Percentiles rank a stretch among this genome's conserved stretches.
phyloP scores from a whole-genome alignment of 257 asterid species.

The Petunia secreta region DNA sequence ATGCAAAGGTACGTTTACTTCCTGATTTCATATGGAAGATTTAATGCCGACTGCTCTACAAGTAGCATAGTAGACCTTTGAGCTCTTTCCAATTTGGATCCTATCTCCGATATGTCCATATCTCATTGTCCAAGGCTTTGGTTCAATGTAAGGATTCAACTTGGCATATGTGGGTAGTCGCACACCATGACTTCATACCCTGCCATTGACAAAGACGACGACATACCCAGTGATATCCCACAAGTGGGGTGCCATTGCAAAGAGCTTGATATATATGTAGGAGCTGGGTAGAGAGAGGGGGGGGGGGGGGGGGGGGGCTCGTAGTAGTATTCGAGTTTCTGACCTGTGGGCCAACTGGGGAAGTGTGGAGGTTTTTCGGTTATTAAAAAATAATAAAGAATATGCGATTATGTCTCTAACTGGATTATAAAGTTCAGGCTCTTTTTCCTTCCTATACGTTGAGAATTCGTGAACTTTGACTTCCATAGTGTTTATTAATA shows the following conservation, averaged over 20 bases:
- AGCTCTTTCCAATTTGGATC: too few species aligned
- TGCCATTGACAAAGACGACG: too few species aligned
- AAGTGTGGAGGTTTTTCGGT: not conserved
- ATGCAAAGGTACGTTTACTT: constrained; percentile 65
- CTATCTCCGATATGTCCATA: too few species aligned
- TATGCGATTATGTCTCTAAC: too few species aligned
- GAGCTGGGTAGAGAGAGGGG: too few species aligned
- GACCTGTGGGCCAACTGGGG: not conserved
- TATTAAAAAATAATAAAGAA: not conserved
- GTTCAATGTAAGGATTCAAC: too few species aligned
- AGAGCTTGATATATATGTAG: not conserved
- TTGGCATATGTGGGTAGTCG: not conserved
- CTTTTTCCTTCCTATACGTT: not conserved
- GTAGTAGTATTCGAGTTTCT: not conserved
- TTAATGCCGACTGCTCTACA: not conserved
- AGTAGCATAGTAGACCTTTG: not conserved
- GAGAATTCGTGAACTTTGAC: not conserved
- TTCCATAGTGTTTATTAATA: not conserved
- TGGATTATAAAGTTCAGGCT: not conserved
- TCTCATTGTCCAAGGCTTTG: too few species aligned
- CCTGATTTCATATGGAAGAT: constrained; percentile 1
- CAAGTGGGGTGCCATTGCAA: not conserved
- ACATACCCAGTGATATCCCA: too few species aligned
- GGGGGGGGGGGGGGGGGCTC: not conserved
- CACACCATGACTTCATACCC: too few species aligned